A percentile compares a stretch with the other conserved stretches of the same genome.
Conservation (phyloP, 257 asterid genomes). For the Coffea canephora region DNA sequence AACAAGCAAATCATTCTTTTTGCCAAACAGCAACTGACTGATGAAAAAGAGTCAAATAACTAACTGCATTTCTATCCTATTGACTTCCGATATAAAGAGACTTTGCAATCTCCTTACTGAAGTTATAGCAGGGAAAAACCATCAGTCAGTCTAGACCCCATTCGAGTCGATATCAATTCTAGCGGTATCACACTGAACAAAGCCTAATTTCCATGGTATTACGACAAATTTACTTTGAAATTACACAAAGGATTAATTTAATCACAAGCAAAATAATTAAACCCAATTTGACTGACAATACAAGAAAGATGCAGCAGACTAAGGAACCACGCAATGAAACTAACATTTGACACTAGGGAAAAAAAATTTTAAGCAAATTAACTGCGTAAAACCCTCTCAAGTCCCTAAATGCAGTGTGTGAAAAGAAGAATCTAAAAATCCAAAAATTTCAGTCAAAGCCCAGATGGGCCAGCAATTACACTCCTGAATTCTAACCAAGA, state of each 20-base stretch:
- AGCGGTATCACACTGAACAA: background rate
- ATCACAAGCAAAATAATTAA: background rate
- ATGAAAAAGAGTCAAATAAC: background rate
- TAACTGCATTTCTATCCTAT: background rate
- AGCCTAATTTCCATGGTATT: background rate
- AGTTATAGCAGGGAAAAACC: background rate
- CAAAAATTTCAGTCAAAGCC: background rate
- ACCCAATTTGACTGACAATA: background rate
- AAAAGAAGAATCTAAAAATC: background rate
- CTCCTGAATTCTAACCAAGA: background rate
- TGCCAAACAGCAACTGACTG: background rate
- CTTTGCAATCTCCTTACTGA: background rate
- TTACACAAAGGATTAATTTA: background rate
- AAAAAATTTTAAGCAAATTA: background rate
- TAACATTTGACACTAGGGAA: background rate
- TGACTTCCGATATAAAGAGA: background rate
- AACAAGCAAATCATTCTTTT: background rate
- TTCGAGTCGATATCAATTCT: too few relatives aligned
- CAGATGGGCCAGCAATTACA: constrained; percentile 5
- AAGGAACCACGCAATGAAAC: background rate
- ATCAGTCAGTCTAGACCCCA: background rate
- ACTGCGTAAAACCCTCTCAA: background rate
- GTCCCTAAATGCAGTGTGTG: background rate
- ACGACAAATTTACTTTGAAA: background rate
- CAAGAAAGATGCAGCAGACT: background rate